Conservation (phyloP, 495 filamentous ascomycete species). For the Patellaria atrata region DNA sequence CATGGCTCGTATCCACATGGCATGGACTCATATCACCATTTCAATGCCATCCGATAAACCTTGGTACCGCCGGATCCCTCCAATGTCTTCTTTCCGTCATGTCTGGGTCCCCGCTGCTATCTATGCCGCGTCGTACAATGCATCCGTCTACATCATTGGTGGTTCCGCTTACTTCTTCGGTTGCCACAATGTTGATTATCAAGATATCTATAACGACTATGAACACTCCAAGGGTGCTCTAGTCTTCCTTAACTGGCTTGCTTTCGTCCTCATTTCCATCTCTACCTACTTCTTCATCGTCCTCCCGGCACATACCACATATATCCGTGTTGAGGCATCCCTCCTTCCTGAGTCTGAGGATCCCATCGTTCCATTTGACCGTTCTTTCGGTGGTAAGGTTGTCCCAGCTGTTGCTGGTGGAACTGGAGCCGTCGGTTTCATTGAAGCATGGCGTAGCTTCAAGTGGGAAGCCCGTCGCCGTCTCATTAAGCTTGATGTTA, state of each 20-base stretch:
- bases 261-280: conserved; percentile 25
- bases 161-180: conserved; percentile 16
- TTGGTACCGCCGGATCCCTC: conserved; percentile 38
- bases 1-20: conserved; percentile 36
- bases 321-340: conserved; percentile 56
- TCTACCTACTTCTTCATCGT: conserved; percentile 35
- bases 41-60: conserved; percentile 38
- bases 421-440: conserved; percentile 48
- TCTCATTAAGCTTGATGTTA: conserved; percentile 51
- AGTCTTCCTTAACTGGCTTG: conserved; percentile 24
- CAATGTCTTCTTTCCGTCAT: conserved; percentile 30
- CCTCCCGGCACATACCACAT: conserved; percentile 47
- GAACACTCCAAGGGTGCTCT: conserved; percentile 10
- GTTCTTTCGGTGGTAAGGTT: conserved; percentile 40
- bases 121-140: conserved; percentile 28
- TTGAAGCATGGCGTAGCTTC: conserved; percentile 60
- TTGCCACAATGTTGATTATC: conserved; percentile 8
- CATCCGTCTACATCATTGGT: conserved; percentile 20
- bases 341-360: conserved; percentile 55
- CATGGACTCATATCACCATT: conserved; percentile 50
- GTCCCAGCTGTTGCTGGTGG: conserved; percentile 46
- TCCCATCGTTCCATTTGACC: conserved; percentile 64
- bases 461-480: conserved; percentile 48
- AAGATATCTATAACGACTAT: conserved; percentile 14
- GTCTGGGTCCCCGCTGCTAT: conserved; percentile 39